These are phyloP conservation scores for Bacidia gigantensis DNA, from an alignment of 495 filamentous ascomycete genomes.

Conservation along the genomic window DNA sequence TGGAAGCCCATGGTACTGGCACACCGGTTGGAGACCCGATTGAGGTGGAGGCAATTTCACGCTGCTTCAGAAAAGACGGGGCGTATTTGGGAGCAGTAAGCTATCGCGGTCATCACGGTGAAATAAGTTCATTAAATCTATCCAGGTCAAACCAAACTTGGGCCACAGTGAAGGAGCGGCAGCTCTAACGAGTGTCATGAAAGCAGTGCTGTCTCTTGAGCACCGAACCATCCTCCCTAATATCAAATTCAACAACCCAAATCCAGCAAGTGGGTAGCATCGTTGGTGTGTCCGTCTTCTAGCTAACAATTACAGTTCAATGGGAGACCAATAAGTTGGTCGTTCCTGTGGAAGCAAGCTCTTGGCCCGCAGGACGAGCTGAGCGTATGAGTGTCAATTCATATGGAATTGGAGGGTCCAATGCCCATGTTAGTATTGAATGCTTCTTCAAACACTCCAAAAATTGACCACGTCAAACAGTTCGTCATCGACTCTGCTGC, in stretches of 20 bases:
- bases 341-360: slow-evolving; percentile 9
- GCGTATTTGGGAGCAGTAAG: slow-evolving; percentile 12
- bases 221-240: slow-evolving; percentile 34
- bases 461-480: slow-evolving; percentile 6
- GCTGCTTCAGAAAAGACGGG: slow-evolving; percentile 12
- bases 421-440: slow-evolving; percentile 29
- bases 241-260: slow-evolving; percentile 24
- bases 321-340: neutral
- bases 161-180: slow-evolving; percentile 32
- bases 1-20: slow-evolving; percentile 36
- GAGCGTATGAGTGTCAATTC: slow-evolving; percentile 27
- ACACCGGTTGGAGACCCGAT: slow-evolving; percentile 20
- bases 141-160: slow-evolving; percentile 31
- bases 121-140: too few relatives aligned
- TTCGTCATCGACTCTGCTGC: neutral
- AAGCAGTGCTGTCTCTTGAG: slow-evolving; percentile 36
- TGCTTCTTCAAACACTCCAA: slow-evolving; percentile 2
- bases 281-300: too few relatives aligned
- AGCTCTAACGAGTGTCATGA: slow-evolving; percentile 38
- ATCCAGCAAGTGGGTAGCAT: slow-evolving; percentile 23
- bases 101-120: neutral
- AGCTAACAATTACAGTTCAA: neutral
- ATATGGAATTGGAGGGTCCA: slow-evolving; percentile 38
- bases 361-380: slow-evolving; percentile 15
- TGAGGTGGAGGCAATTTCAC: slow-evolving; percentile 18